Percentiles rank a stretch among this genome's conserved stretches.
Evolutionary conservation across 768 basidiomycete species (phyloP).

Genomic region (Suillus occidentalis): DNA sequence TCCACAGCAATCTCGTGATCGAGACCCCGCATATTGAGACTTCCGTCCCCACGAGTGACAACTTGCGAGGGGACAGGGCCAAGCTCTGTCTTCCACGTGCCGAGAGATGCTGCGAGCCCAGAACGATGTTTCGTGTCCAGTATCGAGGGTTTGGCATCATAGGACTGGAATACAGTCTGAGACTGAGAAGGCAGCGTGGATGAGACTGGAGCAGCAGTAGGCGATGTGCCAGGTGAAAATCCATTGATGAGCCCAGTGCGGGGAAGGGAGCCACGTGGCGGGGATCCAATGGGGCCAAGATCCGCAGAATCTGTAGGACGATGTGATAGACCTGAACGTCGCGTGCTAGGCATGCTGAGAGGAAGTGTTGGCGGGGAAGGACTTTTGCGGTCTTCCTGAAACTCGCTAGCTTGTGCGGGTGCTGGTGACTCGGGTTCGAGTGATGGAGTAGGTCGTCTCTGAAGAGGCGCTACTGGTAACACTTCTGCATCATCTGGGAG

Average conservation of each 20-base stretch:
- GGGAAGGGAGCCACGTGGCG: slow-evolving; percentile 50
- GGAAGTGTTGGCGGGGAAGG: slow-evolving; percentile 53
- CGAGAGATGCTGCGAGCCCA: slow-evolving; percentile 66
- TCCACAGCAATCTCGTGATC: slow-evolving; percentile 50
- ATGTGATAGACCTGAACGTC: slow-evolving; percentile 40
- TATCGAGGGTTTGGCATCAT: slow-evolving; percentile 66
- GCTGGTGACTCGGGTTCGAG: slow-evolving; percentile 10
- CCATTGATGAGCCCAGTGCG: slow-evolving; percentile 37
- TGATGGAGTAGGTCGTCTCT: slow-evolving; percentile 6
- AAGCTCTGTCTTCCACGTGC: slow-evolving; percentile 36
- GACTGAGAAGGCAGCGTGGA: slow-evolving; percentile 38
- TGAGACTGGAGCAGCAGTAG: slow-evolving; percentile 37
- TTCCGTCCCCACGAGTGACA: slow-evolving; percentile 10
- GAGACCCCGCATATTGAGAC: slow-evolving; percentile 26
- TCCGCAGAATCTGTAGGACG: slow-evolving; percentile 45
- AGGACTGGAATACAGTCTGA: slow-evolving; percentile 59
- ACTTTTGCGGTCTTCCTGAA: slow-evolving; percentile 26
- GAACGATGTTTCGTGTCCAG: slow-evolving; percentile 41
- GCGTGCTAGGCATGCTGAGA: slow-evolving; percentile 47
- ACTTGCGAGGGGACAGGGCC: slow-evolving; percentile 24
- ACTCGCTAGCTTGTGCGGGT: slow-evolving; percentile 16
- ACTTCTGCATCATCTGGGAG: slow-evolving; percentile 60
- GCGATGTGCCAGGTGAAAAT: slow-evolving; percentile 63
- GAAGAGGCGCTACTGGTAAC: slow-evolving; percentile 46
- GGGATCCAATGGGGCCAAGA: slow-evolving; percentile 84